Evolutionary conservation across 2,329 filamentous ascomycete genomes (phyloP).

Genomic region (Cordyceps militaris): DNA sequence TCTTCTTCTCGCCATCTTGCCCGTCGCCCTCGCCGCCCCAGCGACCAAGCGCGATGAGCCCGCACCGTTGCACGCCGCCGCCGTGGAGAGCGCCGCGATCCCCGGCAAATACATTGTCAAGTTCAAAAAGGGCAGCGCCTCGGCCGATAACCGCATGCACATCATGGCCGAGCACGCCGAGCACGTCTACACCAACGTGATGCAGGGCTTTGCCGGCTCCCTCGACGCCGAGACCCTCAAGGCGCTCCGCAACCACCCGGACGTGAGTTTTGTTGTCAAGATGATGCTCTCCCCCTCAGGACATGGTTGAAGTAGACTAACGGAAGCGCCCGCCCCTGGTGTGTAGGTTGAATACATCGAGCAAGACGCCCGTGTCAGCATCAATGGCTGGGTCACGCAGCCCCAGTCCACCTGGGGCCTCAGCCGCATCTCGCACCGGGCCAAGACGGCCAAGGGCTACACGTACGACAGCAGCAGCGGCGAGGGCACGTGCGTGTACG

Average conservation of each 20-base stretch:
- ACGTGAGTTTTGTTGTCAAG: conserved; percentile 14
- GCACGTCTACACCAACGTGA: conserved; percentile 19
- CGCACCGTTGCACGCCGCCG: conserved; percentile 21
- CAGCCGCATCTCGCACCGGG: conserved; percentile 29
- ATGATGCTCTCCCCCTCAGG: too few species aligned
- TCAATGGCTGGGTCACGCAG: conserved; percentile 36
- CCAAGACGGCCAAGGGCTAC: conserved; percentile 24
- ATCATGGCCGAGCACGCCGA: conserved; percentile 18
- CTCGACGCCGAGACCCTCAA: conserved; percentile 18
- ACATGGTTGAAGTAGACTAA: conserved; percentile 31
- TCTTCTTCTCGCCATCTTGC: conserved; percentile 20
- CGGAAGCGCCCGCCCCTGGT: too few species aligned
- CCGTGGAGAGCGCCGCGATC: conserved; percentile 15
- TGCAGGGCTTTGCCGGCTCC: conserved; percentile 21
- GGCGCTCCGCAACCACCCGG: conserved; percentile 19
- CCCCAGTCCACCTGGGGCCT: conserved; percentile 34
- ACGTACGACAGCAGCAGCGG: conserved; percentile 32
- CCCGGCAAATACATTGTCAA: conserved; percentile 26
- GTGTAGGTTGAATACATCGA: conserved; percentile 33
- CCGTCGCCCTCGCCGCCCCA: conserved; percentile 19
- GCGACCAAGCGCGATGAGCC: conserved; percentile 19
- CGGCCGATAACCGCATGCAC: conserved; percentile 15
- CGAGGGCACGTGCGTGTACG: conserved; percentile 34
- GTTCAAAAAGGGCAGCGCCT: conserved; percentile 19
- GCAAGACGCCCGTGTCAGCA: conserved; percentile 42